Base-by-base conservation (phyloP, 306 rosid species). In the Sechiopsis laciniata region DNA sequence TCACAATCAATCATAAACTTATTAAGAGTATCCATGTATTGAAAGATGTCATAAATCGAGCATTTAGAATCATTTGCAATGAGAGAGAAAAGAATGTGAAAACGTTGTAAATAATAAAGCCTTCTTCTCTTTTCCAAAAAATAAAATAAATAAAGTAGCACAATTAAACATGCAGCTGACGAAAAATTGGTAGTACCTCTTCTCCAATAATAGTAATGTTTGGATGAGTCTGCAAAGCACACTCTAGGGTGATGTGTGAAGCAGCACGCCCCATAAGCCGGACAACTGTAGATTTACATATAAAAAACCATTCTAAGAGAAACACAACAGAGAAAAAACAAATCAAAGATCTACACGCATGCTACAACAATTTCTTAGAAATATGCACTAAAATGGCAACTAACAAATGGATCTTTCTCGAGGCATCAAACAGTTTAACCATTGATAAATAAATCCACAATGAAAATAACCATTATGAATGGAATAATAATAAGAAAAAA, bases 241-340 rank as follows among this genome's bases (percentile, higher is more conserved):
- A 95, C 84, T 95, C 99, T 21, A 95, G 83, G 0, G 99, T 95
- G 78, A 95, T 95, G 85, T 91, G 99, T 72, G 99, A 95, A 80
- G 99, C 99, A n/a, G 99, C 99, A 83, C 99, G 99, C 57, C 99
- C 99, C 99, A 95, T 95, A 79, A 95, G 97, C 81, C 99, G 83
- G 67, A 95, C 99, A 87, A 95, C 99, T 95, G 95, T 85, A 84
- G 73, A 80, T 37, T 29, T 19, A 32, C 32, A 72, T 51, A 29
- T 9, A 15, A 26, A 55, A 48, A 46, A 68, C 19, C 19, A 68
- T 53, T 26, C 29, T 40, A 52, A 13, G 51, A 65, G 62, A 37
- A 55, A 51, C 9, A 15, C 7, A 3, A 50, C 58, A 14, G 15
- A 24, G 74, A 10, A 69, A 15, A 21, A 50, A 7, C 45, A 50